Evolutionary conservation across 257 asterid genomes (phyloP).

Genomic region (Craterostigma plantagineum): DNA sequence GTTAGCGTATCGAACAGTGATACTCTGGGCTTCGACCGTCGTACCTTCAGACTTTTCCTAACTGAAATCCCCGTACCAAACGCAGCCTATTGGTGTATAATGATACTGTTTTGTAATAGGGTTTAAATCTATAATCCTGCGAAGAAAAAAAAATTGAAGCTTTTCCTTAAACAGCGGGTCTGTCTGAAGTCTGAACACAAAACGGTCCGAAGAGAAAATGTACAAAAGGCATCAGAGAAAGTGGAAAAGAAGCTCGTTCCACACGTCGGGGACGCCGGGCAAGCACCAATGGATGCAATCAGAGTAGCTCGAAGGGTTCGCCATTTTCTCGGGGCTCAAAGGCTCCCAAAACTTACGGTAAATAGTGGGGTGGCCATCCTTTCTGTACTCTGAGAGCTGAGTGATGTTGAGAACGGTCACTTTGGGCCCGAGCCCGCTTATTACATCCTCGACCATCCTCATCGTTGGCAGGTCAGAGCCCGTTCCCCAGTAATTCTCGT

Average conservation of each 20-base stretch:
- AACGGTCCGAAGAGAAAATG: no score
- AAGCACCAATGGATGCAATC: conserved; percentile 96
- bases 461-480: conserved; percentile 68
- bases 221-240: conserved; percentile 22
- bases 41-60: no score
- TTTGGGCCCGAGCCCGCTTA: conserved; percentile 38
- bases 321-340: conserved; percentile 27
- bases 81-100: no score
- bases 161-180: no score
- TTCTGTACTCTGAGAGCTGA: conserved; percentile 76
- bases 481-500: conserved; percentile 44
- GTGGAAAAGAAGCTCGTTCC: conserved; percentile 82
- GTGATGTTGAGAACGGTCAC: conserved; percentile 61
- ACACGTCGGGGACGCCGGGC: conserved; percentile 83
- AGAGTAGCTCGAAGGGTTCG: conserved; percentile 57
- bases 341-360: conserved; percentile 91
- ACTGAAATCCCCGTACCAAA: no score
- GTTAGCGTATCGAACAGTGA: no score
- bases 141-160: no score
- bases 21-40: no score
- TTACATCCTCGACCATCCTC: conserved; percentile 48
- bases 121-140: no score
- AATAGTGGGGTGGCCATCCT: conserved; percentile 84
- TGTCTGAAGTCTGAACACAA: no score
- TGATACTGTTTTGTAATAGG: no score